Evolutionary conservation across 768 basidiomycete genomes (phyloP).

Genomic region (Mycena belliarum): DNA sequence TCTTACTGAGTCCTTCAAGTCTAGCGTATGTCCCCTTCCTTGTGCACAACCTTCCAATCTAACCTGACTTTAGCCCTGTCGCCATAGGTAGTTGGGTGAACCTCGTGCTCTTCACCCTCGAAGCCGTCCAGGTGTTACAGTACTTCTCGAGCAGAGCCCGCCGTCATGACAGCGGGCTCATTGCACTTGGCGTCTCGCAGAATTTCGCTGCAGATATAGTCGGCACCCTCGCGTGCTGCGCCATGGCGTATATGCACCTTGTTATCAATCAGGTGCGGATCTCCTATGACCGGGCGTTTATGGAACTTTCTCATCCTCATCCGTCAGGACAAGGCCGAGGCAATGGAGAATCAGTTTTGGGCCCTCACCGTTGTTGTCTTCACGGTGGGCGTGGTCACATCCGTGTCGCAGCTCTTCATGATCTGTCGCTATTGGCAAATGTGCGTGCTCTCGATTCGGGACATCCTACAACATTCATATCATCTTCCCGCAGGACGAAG

Average conservation of each 20-base stretch:
- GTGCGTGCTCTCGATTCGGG: background rate
- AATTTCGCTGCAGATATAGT: conserved; percentile 7
- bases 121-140: background rate
- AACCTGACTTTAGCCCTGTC: conserved; percentile 1
- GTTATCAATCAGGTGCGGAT: conserved; percentile 1
- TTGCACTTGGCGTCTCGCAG: conserved; percentile 6
- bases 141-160: conserved; percentile 11
- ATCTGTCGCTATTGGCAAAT: conserved; percentile 14
- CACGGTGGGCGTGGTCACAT: conserved; percentile 1
- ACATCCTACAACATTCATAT: background rate
- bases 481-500: background rate
- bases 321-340: conserved; percentile 5
- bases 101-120: conserved; percentile 2
- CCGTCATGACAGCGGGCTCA: conserved; percentile 3
- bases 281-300: background rate
- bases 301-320: no score
- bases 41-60: background rate
- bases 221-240: conserved; percentile 13
- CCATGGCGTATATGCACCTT: conserved; percentile 2
- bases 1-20: conserved; percentile 5
- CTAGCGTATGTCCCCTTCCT: background rate
- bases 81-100: conserved; percentile 7
- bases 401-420: conserved; percentile 19
- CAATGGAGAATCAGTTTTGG: conserved; percentile 2
- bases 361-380: conserved; percentile 4